These are phyloP conservation scores for Anacardium occidentale DNA, from an alignment of 345 rosid genomes.

Conservation along the genomic window DNA sequence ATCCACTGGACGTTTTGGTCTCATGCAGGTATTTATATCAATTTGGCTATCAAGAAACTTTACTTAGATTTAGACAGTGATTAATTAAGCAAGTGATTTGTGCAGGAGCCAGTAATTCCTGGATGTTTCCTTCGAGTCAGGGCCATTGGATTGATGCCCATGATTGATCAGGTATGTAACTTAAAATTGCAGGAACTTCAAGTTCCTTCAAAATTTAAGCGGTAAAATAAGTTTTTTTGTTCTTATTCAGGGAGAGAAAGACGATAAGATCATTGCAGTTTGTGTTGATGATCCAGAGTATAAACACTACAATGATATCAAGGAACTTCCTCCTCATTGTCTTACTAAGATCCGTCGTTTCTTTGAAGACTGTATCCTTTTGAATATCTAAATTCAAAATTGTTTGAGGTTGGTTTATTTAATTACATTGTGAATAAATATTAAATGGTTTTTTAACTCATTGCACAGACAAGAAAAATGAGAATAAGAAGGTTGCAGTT, in stretches of 20 bases:
- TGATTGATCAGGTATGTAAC: conserved; percentile 82
- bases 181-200: not conserved
- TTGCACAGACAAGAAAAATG: conserved; percentile 83
- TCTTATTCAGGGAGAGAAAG: conserved; percentile 77
- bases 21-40: conserved; percentile 74
- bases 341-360: conserved; percentile 85
- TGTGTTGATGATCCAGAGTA: conserved; percentile 98
- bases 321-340: conserved; percentile 88
- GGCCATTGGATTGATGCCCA: conserved; percentile 97
- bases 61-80: not conserved
- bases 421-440: too few species aligned
- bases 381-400: not conserved
- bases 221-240: not conserved
- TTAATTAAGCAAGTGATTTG: not conserved
- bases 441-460: conserved; percentile 21
- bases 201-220: not conserved
- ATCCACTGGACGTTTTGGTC: conserved; percentile 91
- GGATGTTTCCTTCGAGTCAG: conserved; percentile 91
- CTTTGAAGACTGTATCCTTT: conserved; percentile 91
- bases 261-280: conserved; percentile 93
- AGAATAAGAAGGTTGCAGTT: conserved; percentile 95
- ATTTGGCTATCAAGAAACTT: too few species aligned
- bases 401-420: not conserved
- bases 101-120: conserved; percentile 91
- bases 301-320: conserved; percentile 78